Evolutionary conservation across 129 eudicot species (phyloP).

Genomic region (Dittrichia graveolens): DNA sequence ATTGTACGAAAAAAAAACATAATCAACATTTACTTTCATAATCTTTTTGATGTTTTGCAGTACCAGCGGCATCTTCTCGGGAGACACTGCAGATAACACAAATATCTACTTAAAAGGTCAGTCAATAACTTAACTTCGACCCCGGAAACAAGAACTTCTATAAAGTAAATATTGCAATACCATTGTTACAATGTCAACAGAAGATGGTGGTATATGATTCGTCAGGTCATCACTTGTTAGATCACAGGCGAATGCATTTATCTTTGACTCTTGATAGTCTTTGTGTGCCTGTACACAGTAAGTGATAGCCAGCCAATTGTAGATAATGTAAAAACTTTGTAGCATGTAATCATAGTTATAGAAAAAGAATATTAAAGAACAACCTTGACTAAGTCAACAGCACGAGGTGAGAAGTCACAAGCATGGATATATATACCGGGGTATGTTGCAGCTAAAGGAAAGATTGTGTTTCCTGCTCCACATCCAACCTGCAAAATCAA

Average conservation of each 20-base stretch:
- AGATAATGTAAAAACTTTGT: neutral
- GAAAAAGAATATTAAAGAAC: neutral
- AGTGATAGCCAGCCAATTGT: neutral
- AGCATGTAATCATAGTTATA: neutral
- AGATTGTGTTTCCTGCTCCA: slow-evolving; percentile 93
- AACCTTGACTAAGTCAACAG: slow-evolving; percentile 87
- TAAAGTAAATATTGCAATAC: slow-evolving; percentile 40
- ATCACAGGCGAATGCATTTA: slow-evolving; percentile 94
- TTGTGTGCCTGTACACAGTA: slow-evolving; percentile 73
- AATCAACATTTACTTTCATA: slow-evolving; percentile 61
- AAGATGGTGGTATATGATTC: slow-evolving; percentile 64
- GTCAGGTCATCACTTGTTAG: slow-evolving; percentile 70
- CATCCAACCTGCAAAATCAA: slow-evolving; percentile 73
- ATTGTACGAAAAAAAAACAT: neutral
- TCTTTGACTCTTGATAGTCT: slow-evolving; percentile 59
- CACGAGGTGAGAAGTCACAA: slow-evolving; percentile 94
- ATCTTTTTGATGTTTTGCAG: slow-evolving; percentile 69
- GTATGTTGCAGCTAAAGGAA: slow-evolving; percentile 76
- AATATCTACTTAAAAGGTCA: slow-evolving; percentile 86
- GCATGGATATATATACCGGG: slow-evolving; percentile 80
- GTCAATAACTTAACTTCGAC: slow-evolving; percentile 31
- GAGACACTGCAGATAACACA: slow-evolving; percentile 97
- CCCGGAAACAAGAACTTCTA: neutral
- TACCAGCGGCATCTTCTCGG: slow-evolving; percentile 82
- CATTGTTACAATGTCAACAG: slow-evolving; percentile 98